These are phyloP conservation scores for Coemansia umbellata DNA, from an alignment of 192 early-diverging fungal species.

Conservation along the genomic window DNA sequence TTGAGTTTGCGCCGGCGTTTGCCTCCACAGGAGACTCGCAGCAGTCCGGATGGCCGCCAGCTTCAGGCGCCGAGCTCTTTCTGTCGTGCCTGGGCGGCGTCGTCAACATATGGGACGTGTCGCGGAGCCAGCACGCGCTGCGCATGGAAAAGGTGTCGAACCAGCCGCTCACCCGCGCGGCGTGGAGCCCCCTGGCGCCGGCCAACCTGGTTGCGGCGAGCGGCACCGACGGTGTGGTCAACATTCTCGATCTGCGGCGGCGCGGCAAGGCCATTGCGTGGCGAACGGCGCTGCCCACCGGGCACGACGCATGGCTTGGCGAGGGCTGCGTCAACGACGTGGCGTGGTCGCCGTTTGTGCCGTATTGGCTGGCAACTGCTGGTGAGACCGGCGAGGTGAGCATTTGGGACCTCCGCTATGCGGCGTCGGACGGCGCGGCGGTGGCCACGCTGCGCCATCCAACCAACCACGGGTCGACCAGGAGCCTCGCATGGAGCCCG, in stretches of 20 bases:
- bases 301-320: neutral
- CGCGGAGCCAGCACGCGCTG: conserved; percentile 30
- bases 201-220: conserved; percentile 37
- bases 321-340: conserved; percentile 48
- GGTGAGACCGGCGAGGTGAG: conserved; percentile 59
- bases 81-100: conserved; percentile 44
- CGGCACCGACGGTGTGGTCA: conserved; percentile 32
- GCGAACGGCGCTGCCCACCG: conserved; percentile 29
- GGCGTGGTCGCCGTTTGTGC: conserved; percentile 69
- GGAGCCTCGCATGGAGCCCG: conserved; percentile 61
- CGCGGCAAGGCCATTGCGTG: conserved; percentile 54
- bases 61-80: conserved; percentile 29
- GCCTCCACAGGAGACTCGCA: neutral
- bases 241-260: conserved; percentile 45
- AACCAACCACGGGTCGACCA: conserved; percentile 22
- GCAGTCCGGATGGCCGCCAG: conserved; percentile 14
- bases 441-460: conserved; percentile 24
- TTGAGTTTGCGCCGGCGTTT: conserved; percentile 50
- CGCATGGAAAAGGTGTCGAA: conserved; percentile 39
- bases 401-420: conserved; percentile 70
- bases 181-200: conserved; percentile 42
- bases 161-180: conserved; percentile 31
- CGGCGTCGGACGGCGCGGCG: conserved; percentile 39
- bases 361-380: conserved; percentile 68
- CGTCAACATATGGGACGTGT: conserved; percentile 49